Evolutionary conservation across 441 rosid genomes (phyloP).

Genomic region (Rhodomyrtus psidioides): DNA sequence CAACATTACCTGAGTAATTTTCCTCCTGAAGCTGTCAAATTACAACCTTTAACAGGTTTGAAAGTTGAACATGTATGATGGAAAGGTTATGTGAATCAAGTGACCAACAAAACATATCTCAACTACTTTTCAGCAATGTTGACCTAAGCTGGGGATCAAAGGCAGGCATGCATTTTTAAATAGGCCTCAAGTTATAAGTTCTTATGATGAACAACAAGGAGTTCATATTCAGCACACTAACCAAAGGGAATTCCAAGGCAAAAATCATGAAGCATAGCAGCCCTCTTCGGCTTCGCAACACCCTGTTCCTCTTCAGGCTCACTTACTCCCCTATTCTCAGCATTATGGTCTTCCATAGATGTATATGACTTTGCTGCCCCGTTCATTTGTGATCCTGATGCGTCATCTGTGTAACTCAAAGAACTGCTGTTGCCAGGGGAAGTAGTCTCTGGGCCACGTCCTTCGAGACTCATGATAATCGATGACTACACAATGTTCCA

Average conservation of each 20-base stretch:
- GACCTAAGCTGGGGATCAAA: background rate
- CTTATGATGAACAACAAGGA: background rate
- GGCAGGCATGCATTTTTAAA: background rate
- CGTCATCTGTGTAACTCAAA: conserved; percentile 31
- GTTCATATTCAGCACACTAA: conserved; percentile 19
- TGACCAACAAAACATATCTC: background rate
- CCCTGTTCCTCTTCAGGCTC: conserved; percentile 28
- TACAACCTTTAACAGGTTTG: background rate
- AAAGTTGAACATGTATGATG: background rate
- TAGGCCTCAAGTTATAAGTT: background rate
- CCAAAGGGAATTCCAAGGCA: conserved; percentile 95
- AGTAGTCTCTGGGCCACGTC: conserved; percentile 17
- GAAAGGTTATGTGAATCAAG: background rate
- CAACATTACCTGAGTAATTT: background rate
- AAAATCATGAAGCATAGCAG: conserved; percentile 83
- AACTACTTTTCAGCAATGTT: background rate
- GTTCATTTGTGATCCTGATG: conserved; percentile 32
- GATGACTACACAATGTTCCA: conserved; percentile 24
- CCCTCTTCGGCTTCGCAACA: conserved; percentile 14
- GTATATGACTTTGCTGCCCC: conserved; percentile 17
- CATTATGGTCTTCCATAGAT: conserved; percentile 6
- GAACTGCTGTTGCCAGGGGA: conserved; percentile 17
- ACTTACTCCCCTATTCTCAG: conserved; percentile 1
- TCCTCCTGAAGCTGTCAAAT: background rate
- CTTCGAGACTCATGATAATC: conserved; percentile 44